A percentile compares a stretch with the other conserved stretches of the same genome.
Conservation (phyloP, 257 asterid genomes). For the Marsdenia floribunda region DNA sequence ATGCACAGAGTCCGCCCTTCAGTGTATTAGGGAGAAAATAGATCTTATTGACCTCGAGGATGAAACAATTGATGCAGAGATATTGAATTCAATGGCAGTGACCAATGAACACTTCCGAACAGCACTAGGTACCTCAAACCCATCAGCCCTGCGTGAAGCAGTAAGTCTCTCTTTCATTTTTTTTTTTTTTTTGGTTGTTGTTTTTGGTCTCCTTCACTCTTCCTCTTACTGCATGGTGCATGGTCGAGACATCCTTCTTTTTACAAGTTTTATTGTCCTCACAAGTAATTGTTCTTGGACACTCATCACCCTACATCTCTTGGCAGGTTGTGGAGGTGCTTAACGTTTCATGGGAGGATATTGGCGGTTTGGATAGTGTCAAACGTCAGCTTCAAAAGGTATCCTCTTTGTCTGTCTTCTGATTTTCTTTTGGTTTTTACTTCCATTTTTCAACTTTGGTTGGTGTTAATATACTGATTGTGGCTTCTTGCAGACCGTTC, state of each 20-base stretch:
- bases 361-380: conserved; percentile 47
- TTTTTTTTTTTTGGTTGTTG: too few species aligned
- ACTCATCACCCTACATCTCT: background rate
- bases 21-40: conserved; percentile 53
- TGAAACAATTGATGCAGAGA: conserved; percentile 44
- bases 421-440: background rate
- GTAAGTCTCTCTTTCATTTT: conserved; percentile 24
- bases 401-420: background rate
- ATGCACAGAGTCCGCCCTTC: conserved; percentile 53
- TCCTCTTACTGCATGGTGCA: background rate
- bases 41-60: conserved; percentile 52
- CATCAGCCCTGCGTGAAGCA: conserved; percentile 55
- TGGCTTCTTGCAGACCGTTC: conserved; percentile 43
- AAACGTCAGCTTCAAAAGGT: conserved; percentile 58
- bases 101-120: conserved; percentile 44
- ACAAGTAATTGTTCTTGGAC: background rate
- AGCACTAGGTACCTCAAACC: conserved; percentile 39
- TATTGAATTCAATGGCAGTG: conserved; percentile 48
- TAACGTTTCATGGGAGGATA: conserved; percentile 48
- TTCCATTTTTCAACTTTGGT: background rate
- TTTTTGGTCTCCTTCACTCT: too few species aligned
- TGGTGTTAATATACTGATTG: background rate
- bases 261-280: too few species aligned
- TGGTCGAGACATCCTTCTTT: background rate
- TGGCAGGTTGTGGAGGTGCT: conserved; percentile 55